Base-by-base conservation (phyloP, 345 rosid genomes). In the Rhodamnia rubescens region DNA sequence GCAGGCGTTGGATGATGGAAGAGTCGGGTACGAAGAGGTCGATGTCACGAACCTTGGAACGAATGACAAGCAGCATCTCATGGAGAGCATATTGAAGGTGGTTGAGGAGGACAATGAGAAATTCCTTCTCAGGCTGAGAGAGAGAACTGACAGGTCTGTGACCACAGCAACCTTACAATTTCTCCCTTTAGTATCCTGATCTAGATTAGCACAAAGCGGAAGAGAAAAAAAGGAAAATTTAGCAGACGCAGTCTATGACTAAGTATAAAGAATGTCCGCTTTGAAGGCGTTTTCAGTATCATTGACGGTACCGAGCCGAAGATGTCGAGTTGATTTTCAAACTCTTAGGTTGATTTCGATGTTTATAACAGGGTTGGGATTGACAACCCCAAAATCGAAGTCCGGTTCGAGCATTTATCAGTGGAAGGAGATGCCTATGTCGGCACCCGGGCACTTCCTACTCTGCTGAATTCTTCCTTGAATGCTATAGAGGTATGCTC, bases 91-190 rank as follows among this genome's bases (percentile, higher is more conserved):
- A 53, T 83, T 92, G 27, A 91, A 89, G 82, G 92, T 92, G 83
- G 94, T 88, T 57, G 96, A 93, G 82, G 92, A 91, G 29, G 96
- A 92, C 69, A 93, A 93, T 56, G 94, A 91, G 87, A 90, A 85
- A 81, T 90, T 93, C 53, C 89, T 93, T 22, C 85, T 52, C 15
- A 83, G 90, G 51, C 88, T 92, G 27, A 86, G 94, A 42, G 91
- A 89, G n/a, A 91, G 94, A 29, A 93, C 88, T 83, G 93, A 93
- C 21, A 91, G 92, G 94, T 93, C 22, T 52, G n/a, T 27, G 59
- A 27, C 12, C n/a, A 12, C 20, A 3, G n/a, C 82, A 40, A n/a
- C 82, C 16, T 54, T 74, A 58, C 52, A 29, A 69, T 69, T 11
- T 69, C 44, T 32, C 4, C 83, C 40, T 81, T 47, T 47, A 11